Conservation (phyloP, 2,329 filamentous ascomycete species). For the Ophiostoma fasciatum region DNA sequence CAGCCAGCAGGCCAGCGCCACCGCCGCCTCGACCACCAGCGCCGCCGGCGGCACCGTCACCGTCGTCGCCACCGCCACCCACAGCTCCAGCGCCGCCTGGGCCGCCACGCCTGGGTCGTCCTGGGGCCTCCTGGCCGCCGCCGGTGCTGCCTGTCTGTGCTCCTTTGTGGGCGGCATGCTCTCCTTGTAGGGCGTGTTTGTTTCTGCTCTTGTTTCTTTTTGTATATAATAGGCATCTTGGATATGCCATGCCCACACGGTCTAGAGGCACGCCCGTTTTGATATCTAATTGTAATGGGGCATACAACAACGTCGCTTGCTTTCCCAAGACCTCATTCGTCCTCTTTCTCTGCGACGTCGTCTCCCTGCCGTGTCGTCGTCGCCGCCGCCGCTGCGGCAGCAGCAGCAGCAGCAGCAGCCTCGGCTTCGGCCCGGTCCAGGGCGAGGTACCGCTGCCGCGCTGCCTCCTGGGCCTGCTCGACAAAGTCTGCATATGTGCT, state of each 20-base stretch:
- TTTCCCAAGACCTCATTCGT: no score
- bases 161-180: conserved; percentile 16
- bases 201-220: background rate
- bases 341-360: background rate
- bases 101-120: conserved; percentile 5
- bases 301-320: no score
- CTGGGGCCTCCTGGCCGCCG: conserved; percentile 10
- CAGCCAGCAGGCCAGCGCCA: conserved; percentile 5
- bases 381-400: background rate
- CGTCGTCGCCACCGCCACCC: conserved; percentile 2
- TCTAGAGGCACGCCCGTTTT: no score
- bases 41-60: conserved; percentile 7
- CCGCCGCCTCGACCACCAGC: background rate
- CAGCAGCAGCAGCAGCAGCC: background rate
- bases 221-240: background rate
- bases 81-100: conserved; percentile 6
- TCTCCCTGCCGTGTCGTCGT: no score
- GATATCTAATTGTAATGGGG: no score
- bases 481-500: conserved; percentile 44
- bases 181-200: conserved; percentile 5
- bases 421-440: conserved; percentile 6
- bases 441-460: conserved; percentile 39
- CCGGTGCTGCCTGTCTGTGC: conserved; percentile 13
- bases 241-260: no score
- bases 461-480: conserved; percentile 48